Evolutionary conservation across 73 alveolate genomes (phyloP).

Genomic region (Paramecium bursaria): DNA sequence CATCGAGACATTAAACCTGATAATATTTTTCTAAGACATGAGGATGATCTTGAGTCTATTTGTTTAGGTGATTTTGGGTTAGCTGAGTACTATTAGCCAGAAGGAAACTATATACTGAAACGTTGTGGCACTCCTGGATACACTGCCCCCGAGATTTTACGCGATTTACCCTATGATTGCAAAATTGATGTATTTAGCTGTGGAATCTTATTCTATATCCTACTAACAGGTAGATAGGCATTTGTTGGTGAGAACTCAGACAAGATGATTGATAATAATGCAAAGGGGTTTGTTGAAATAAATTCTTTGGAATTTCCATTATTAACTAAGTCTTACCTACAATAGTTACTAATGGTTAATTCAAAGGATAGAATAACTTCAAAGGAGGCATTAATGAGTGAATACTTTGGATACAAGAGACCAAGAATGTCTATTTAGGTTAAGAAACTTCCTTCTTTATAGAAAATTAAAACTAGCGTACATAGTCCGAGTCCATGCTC

Average conservation of each 20-base stretch:
- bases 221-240: slow-evolving; percentile 55
- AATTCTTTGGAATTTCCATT: too few relatives aligned
- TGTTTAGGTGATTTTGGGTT: slow-evolving; percentile 67
- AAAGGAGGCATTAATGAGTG: too few relatives aligned
- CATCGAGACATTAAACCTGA: slow-evolving; percentile 68
- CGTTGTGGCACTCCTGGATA: slow-evolving; percentile 71
- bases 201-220: slow-evolving; percentile 45
- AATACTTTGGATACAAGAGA: too few relatives aligned
- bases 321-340: too few relatives aligned
- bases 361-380: too few relatives aligned
- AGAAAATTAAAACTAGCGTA: too few relatives aligned
- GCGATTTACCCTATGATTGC: slow-evolving; percentile 53
- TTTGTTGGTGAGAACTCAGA: slow-evolving; percentile 38
- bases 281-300: not conserved
- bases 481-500: too few relatives aligned
- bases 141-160: slow-evolving; percentile 63
- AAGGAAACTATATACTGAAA: slow-evolving; percentile 43
- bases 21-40: slow-evolving; percentile 32
- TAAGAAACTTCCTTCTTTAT: too few relatives aligned
- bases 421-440: too few relatives aligned
- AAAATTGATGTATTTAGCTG: slow-evolving; percentile 50
- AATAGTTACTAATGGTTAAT: too few relatives aligned
- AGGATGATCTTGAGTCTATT: slow-evolving; percentile 29
- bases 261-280: slow-evolving; percentile 1
- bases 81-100: slow-evolving; percentile 60